A percentile compares a stretch with the other conserved stretches of the same genome.
Evolutionary conservation across 768 basidiomycete genomes (phyloP).

Genomic region (Phaffia tasmanica): DNA sequence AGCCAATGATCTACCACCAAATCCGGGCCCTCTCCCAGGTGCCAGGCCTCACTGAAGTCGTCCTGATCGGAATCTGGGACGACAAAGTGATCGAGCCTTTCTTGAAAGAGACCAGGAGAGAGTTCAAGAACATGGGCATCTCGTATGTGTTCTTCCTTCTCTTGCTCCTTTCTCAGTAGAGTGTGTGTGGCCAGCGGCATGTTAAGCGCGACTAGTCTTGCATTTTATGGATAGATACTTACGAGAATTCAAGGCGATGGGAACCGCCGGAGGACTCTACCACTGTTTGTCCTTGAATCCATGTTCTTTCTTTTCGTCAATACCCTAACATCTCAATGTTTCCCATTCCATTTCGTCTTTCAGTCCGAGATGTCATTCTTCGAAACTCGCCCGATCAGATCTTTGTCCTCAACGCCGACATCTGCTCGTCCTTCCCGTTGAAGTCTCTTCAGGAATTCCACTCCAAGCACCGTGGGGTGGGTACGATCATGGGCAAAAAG

Average conservation of each 20-base stretch:
- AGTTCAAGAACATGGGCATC: constrained; percentile 41
- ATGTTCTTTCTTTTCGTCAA: not conserved
- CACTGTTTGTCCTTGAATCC: constrained; percentile 32
- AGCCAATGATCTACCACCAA: constrained; percentile 43
- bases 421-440: constrained; percentile 38
- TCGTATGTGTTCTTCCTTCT: constrained; percentile 25
- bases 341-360: not conserved
- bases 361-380: constrained; percentile 40
- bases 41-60: constrained; percentile 18
- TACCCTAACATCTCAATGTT: too few relatives aligned
- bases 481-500: constrained; percentile 41
- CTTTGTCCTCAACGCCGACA: constrained; percentile 44
- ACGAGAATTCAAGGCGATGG: constrained; percentile 41
- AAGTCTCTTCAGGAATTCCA: constrained; percentile 16
- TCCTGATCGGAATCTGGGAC: constrained; percentile 31
- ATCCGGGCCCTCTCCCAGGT: constrained; percentile 37
- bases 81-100: constrained; percentile 40
- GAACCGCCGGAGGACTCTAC: constrained; percentile 41
- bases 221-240: constrained; percentile 35
- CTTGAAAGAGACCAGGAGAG: constrained; percentile 39
- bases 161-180: not conserved
- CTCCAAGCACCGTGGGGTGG: constrained; percentile 39
- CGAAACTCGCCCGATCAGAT: constrained; percentile 38
- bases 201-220: not conserved
- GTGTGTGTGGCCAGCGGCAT: too few relatives aligned